Base-by-base conservation (phyloP, 2,329 filamentous ascomycete species). In the Annulohypoxylon truncatum region DNA sequence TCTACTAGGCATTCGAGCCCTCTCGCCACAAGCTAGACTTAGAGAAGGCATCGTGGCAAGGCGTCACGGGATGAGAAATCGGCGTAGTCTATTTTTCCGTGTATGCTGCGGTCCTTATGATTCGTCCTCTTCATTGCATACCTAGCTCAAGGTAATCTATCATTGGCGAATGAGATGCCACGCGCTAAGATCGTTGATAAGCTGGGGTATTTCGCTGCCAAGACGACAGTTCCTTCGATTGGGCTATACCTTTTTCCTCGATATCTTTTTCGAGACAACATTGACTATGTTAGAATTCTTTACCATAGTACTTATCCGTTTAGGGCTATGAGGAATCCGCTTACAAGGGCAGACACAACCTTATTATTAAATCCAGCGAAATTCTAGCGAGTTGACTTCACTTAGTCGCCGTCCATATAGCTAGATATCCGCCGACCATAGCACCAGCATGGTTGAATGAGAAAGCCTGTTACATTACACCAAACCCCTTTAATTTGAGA, bases 201-300 rank as follows among this genome's bases (percentile, higher is more conserved):
- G 63, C 40, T 15, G 20, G 48, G 58, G 31, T 52, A 13, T 29
- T 58, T 47, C 57, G n/a, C 31, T 60, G 62, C 58, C 62, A 68
- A 68, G 66, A 51, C 44, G n/a, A 46, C 51, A 44, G 62, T 68
- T 66, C 62, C 33, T 53, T 57, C 54, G 26, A 52, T 55, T 62
- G 46, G 58, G 31, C 33, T 38, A 20, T 31, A 48, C n/a, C 35
- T 54, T 46, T 55, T 40, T 6, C 8, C 20, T 54, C 28, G 10
- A 24, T 5, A 18, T 13, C 35, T 42, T 50, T 44, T 2, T 24
- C 42, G 13, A 56, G 31, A 53, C 33, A 18, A 47, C 58, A 44
- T 52, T 5, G 12, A 33, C 15, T 9, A 46, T 18, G n/a, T 56
- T 42, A 22, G 56, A 15, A 20, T 46, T 28, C 9, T 42, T 12